Evolutionary conservation across 768 basidiomycete genomes (phyloP), one percentile per base, ranked within the genome.

Genomic region (Suillus subaureus): DNA sequence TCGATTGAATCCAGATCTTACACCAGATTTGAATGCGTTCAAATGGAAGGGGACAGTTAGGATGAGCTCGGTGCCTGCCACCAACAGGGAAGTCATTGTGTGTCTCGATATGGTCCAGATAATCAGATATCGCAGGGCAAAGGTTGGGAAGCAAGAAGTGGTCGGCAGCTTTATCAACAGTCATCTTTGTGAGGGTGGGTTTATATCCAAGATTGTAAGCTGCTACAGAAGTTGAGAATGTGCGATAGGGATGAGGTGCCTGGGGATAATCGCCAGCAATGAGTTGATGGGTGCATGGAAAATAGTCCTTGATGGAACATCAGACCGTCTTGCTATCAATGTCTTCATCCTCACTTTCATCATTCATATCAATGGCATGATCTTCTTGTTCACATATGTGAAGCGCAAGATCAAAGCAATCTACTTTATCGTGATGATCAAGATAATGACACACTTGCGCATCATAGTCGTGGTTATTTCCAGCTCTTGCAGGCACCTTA

Each of bases 381-480:
- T 51, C 26, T 9, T 52, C 7, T 16, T 52, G 51, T 52, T 3
- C 16, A 28, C 3, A 15, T 2, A 52, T 18, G 3, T 18, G 16
- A 9, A 52, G 28, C 8, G 8, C 16, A 4, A 52, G 51, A 8
- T 52, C 28, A 28, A 52, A 52, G 16, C 0, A 7, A 7, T 52
- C 51, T 9, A 52, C 51, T 9, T 56, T 62, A 39, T 62, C 55
- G 2, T 1, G 21, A 13, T 6, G 1, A 21, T 62, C 49, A 45
- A 62, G 52, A 39, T 66, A 9, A 7, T 15, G 12, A 35, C 56
- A 18, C 39, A 65, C 61, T 57, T 65, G 64, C 23, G 4, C 26
- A 33, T 62, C 51, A n/a, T 62, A 62, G 54, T 56, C 40, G 2
- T 57, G 39, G 13, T 66, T 66, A 26, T 66, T 66, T 4, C 61